Evolutionary conservation across 768 basidiomycete genomes (phyloP), one percentile per base, ranked within the genome.

Genomic region (Roridomyces roridus): DNA sequence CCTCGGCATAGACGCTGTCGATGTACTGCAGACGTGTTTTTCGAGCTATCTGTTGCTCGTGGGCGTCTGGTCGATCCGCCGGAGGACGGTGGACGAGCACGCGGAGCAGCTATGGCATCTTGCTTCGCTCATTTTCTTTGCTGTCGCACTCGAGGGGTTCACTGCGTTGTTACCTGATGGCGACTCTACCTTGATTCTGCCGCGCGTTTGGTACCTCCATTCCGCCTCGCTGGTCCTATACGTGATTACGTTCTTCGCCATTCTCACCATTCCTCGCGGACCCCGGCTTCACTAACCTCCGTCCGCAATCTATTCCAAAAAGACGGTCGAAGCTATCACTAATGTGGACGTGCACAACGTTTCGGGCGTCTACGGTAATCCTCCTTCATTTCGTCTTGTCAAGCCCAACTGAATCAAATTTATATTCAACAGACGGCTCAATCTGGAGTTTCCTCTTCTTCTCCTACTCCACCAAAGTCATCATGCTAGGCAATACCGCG

Each of bases 381-480:
- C n/a, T n/a, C n/a, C n/a, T n/a, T n/a, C n/a, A n/a, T n/a, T n/a
- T n/a, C n/a, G n/a, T n/a, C 5, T 71, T 68, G 29, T 20, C 40
- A 26, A 34, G 6, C 18, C 15, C 17, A 25, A 21, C 26, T n/a
- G 23, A 31, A 8, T 46, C 18, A 24, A 26, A 17, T n/a, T n/a
- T 12, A 39, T 28, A 54, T 29, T n/a, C n/a, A n/a, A 55, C 65
- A 80, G 87, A 79, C 53, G 80, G 85, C 25, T 87, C 86, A 6
- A 72, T 80, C 1, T 84, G 80, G 77, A 82, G 80, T 51, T 74
- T 76, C 55, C 70, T 96, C 7, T 72, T 93, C 17, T 96, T 96
- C 71, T 85, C 85, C 10, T 95, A 94, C 69, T 91, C 89, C 26
- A 94, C 93, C 1, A 87, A 88, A 57, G 91, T 96, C 17, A 84